Percentiles rank a stretch among this genome's conserved stretches.
Conservation (phyloP, 1,139 yeast species). For the Scheffersomyces illinoinensis region DNA sequence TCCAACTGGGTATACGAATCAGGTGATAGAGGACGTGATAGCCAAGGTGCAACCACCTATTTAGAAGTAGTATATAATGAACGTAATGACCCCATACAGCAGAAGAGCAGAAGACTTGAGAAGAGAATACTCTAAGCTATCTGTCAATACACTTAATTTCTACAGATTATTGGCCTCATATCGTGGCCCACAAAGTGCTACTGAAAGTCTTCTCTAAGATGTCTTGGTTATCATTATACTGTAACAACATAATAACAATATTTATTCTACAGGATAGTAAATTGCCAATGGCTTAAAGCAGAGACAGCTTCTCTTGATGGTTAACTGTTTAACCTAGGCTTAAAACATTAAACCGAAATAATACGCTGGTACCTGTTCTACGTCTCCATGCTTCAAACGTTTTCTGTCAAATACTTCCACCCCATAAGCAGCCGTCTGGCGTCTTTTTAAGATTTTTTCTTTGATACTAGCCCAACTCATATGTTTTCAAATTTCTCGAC, state of each 20-base stretch:
- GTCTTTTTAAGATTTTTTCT: background rate
- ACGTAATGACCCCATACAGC: background rate
- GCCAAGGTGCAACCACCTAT: conserved; percentile 42
- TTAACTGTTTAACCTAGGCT: background rate
- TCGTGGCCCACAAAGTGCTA: too few relatives aligned
- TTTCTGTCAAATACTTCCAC: background rate
- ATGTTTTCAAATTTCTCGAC: background rate
- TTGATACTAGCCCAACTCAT: background rate
- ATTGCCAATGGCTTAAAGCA: background rate
- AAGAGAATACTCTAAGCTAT: too few relatives aligned
- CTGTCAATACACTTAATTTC: too few relatives aligned
- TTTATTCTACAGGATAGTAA: background rate
- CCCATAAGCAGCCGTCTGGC: background rate
- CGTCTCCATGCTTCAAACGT: background rate
- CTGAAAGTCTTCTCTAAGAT: background rate
- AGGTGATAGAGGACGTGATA: conserved; percentile 41
- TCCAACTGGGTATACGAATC: conserved; percentile 37
- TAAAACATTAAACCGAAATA: background rate
- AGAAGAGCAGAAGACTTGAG: background rate
- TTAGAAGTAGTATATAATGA: conserved; percentile 9
- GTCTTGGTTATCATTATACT: background rate
- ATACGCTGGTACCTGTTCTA: background rate
- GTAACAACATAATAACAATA: background rate
- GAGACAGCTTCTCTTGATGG: background rate
- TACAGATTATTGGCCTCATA: too few relatives aligned